These are phyloP conservation scores for Leccinum sublutescens DNA, from an alignment of 768 basidiomycete species.

Conservation along the genomic window DNA sequence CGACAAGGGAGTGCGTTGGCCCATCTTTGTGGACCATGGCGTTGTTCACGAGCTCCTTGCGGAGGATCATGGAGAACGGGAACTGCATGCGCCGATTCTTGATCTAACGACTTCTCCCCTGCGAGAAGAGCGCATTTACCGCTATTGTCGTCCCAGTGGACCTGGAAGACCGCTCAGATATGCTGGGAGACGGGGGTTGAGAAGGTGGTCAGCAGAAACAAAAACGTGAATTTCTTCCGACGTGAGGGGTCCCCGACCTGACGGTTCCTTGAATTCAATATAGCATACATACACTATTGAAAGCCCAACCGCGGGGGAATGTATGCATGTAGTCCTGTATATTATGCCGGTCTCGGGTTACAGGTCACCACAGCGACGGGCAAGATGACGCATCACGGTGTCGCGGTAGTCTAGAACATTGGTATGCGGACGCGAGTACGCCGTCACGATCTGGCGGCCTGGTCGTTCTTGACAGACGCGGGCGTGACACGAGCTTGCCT, in stretches of 20 bases:
- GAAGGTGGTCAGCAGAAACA: not conserved
- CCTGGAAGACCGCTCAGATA: not conserved
- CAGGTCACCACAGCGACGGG: too few relatives aligned
- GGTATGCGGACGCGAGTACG: not conserved
- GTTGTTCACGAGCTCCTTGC: conserved; percentile 1
- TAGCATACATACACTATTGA: too few relatives aligned
- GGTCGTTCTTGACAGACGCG: not conserved
- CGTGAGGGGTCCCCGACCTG: too few relatives aligned
- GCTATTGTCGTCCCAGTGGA: not conserved
- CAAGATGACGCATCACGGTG: not conserved
- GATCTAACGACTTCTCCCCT: conserved; percentile 1
- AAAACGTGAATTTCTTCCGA: not conserved
- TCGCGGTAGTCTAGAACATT: not conserved
- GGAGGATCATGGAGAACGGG: conserved; percentile 5
- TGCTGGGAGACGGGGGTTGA: not conserved
- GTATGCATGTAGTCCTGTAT: too few relatives aligned
- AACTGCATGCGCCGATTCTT: conserved; percentile 7
- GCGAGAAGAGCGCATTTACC: conserved; percentile 12
- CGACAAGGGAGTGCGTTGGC: conserved; percentile 17
- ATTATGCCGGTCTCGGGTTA: too few relatives aligned
- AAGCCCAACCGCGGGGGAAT: too few relatives aligned
- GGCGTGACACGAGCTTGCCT: conserved; percentile 23
- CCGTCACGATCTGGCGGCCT: not conserved
- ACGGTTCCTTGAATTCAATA: too few relatives aligned
- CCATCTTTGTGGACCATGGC: conserved; percentile 16